Percentiles rank a stretch among this genome's conserved stretches.
Evolutionary conservation across 495 filamentous ascomycete species (phyloP).

Genomic region (Monascus purpureus): DNA sequence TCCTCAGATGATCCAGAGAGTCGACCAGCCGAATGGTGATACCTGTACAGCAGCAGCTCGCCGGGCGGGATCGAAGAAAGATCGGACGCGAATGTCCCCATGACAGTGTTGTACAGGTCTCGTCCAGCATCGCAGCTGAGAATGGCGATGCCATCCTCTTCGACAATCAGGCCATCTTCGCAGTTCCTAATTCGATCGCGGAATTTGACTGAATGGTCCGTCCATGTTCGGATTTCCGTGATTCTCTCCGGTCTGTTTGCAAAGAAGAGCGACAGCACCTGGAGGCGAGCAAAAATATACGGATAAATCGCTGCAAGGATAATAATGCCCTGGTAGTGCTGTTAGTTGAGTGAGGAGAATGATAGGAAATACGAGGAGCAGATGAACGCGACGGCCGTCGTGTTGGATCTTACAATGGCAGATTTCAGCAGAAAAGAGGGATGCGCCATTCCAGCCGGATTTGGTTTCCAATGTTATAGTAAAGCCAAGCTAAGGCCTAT

Average conservation of each 20-base stretch:
- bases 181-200: slow-evolving; percentile 27
- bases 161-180: slow-evolving; percentile 28
- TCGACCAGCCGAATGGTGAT: slow-evolving; percentile 6
- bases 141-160: slow-evolving; percentile 20
- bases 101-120: slow-evolving; percentile 35
- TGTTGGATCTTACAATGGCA: too few species aligned
- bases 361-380: too few species aligned
- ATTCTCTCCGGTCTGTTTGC: slow-evolving; percentile 15
- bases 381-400: too few species aligned
- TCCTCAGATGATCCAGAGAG: slow-evolving; percentile 10
- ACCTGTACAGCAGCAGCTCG: slow-evolving; percentile 23
- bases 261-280: neutral
- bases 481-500: too few species aligned
- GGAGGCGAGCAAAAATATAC: neutral
- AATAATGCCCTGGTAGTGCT: neutral
- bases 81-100: slow-evolving; percentile 20
- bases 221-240: slow-evolving; percentile 11
- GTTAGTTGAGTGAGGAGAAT: neutral
- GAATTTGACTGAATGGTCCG: slow-evolving; percentile 17
- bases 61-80: slow-evolving; percentile 11
- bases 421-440: too few species aligned
- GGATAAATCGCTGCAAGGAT: neutral
- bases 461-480: too few species aligned
- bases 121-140: slow-evolving; percentile 28
- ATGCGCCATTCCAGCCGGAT: too few species aligned